Percentiles rank a stretch among this genome's conserved stretches.
These are phyloP conservation scores for Pezicula radicicola DNA, from an alignment of 2,329 filamentous ascomycete genomes.

Conservation along the genomic window DNA sequence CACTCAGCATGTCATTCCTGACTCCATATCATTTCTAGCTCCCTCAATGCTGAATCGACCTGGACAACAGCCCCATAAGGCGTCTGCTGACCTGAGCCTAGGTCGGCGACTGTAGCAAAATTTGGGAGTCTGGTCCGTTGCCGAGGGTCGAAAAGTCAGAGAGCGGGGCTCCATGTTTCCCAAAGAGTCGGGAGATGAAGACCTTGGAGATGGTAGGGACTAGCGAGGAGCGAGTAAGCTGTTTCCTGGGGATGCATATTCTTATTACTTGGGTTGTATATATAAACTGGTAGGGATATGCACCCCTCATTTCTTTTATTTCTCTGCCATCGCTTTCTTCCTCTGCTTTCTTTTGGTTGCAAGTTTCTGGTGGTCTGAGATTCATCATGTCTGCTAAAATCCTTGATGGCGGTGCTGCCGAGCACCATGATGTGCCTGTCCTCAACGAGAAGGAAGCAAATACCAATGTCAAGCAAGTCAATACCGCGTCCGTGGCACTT, in stretches of 20 bases:
- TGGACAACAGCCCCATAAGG: too few relatives aligned
- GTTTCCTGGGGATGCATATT: background rate
- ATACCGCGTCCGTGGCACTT: constrained; percentile 32
- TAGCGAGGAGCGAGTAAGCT: too few relatives aligned
- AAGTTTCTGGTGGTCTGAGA: background rate
- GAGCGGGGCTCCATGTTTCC: background rate
- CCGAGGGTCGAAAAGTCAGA: background rate
- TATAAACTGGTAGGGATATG: background rate
- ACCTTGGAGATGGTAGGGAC: background rate
- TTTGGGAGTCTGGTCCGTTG: background rate
- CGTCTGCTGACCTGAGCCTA: too few relatives aligned
- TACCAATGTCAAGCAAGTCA: constrained; percentile 26
- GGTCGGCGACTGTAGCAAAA: too few relatives aligned
- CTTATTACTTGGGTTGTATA: background rate
- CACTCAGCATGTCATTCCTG: too few relatives aligned
- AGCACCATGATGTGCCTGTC: constrained; percentile 8
- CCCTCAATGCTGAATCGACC: too few relatives aligned
- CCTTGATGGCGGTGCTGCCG: constrained; percentile 5
- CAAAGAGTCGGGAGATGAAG: background rate
- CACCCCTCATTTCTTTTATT: background rate
- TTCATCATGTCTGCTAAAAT: constrained; percentile 12
- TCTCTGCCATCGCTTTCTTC: background rate
- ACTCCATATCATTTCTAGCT: too few relatives aligned
- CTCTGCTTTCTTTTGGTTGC: background rate
- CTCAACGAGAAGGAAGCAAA: constrained; percentile 13